Evolutionary conservation across 1,284 basidiomycete species (phyloP), one percentile per base, ranked within the genome.

Genomic region (Bjerkandera adusta): DNA sequence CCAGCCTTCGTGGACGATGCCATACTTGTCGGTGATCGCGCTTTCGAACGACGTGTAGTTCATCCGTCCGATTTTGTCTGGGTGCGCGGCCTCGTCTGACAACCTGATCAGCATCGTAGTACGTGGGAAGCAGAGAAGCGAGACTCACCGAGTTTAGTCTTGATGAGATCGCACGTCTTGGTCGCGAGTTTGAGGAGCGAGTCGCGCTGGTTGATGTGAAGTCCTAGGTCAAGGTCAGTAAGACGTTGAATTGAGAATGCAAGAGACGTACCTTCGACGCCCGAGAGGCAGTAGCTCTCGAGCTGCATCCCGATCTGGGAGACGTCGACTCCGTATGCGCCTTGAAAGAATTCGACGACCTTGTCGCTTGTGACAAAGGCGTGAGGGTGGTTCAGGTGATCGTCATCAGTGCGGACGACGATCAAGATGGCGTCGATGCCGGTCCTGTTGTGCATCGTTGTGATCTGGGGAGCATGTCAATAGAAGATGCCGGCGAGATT

Each of bases 1-100:
- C 58, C 58, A 60, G 30, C 43, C 36, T 22, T 49, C 42, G 30
- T 57, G 36, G 16, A 54, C 43, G 37, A 60, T 27, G 39, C 52
- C 36, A 24, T 47, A 51, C 26, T 41, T 48, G 1, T 27, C 36
- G n/a, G 57, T 60, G 50, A 60, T 54, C 12, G 33, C 16, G 27
- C 39, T 38, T 22, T 51, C 40, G 41, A 59, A 59, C 15, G 40
- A 49, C 8, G 27, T 15, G 38, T 57, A 59, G 18, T 47, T 40
- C 55, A 55, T 51, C 18, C 24, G 24, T 37, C 16, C 13, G 44
- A 29, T 8, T 36, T 27, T 4, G 33, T 34, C 11, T 18, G 22
- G 11, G 15, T 22, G 12, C 24, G 50, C 43, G 7, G 34, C 36
- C 36, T 39, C 47, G 7, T 20, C 47, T 49, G 35, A 4, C n/a